Evolutionary conservation across 75 land plant species (phyloP).

Genomic region (Cryptomeria japonica): DNA sequence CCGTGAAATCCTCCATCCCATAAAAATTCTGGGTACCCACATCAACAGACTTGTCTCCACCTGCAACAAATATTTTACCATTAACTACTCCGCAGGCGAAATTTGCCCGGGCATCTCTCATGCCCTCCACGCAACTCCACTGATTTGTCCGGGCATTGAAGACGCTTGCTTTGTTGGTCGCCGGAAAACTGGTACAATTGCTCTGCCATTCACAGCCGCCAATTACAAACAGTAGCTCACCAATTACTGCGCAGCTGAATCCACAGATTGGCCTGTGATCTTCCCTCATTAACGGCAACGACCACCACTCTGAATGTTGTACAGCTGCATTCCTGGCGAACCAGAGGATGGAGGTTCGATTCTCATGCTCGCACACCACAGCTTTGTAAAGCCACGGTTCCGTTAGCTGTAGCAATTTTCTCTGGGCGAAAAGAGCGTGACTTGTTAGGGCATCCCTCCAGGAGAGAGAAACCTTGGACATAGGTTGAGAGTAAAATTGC

Average conservation of each 20-base stretch:
- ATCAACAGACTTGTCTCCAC: neutral
- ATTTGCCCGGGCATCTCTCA: neutral
- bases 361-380: neutral
- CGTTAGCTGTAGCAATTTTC: neutral
- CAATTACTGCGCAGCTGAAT: neutral
- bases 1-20: neutral
- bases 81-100: neutral
- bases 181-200: neutral
- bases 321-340: neutral
- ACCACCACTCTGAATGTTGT: neutral
- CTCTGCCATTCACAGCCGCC: neutral
- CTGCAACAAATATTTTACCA: neutral
- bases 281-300: neutral
- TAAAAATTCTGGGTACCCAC: neutral
- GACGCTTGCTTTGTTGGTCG: neutral
- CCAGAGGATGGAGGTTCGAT: neutral
- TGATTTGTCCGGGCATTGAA: neutral
- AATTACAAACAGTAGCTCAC: neutral
- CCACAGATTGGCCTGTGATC: neutral
- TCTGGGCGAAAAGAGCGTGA: neutral
- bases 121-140: neutral
- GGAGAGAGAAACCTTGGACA: neutral
- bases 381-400: neutral
- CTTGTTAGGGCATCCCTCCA: neutral
- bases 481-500: neutral